Percentiles rank a stretch among this genome's conserved stretches.
These are phyloP conservation scores for Mycena epipterygia DNA, from an alignment of 768 basidiomycete genomes.

Conservation along the genomic window DNA sequence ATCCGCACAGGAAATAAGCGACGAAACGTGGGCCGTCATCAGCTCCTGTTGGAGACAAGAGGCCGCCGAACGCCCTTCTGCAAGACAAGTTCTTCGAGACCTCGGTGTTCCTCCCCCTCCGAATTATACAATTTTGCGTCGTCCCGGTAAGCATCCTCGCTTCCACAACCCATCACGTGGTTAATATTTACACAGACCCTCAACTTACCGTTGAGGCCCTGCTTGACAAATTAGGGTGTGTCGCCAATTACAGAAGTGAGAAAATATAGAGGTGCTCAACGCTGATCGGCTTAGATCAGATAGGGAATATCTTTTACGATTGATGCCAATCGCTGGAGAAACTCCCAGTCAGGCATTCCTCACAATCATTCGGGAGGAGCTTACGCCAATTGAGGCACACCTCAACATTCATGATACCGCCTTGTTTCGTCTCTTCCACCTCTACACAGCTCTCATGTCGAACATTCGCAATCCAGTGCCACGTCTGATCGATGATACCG, in stretches of 20 bases:
- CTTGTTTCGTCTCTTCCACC: neutral
- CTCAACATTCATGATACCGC: neutral
- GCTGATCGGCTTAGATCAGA: neutral
- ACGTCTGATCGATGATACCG: neutral
- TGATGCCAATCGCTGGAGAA: neutral
- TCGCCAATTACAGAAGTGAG: neutral
- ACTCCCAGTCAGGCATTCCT: neutral
- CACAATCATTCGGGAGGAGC: neutral
- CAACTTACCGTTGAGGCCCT: neutral
- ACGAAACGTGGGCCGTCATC: neutral
- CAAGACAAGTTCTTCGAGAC: neutral
- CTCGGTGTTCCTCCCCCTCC: neutral
- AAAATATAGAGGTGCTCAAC: neutral
- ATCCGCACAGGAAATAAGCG: neutral
- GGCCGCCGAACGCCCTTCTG: neutral
- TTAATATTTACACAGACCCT: neutral
- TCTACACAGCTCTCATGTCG: neutral
- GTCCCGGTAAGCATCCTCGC: neutral
- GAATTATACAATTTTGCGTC: neutral
- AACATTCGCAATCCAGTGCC: neutral
- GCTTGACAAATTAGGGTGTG: neutral
- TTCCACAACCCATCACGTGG: neutral
- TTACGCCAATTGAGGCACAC: neutral
- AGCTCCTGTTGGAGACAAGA: neutral
- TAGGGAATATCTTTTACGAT: neutral